Evolutionary conservation across 2,329 filamentous ascomycete species (phyloP).

Genomic region (Chalaropsis thielavioides): DNA sequence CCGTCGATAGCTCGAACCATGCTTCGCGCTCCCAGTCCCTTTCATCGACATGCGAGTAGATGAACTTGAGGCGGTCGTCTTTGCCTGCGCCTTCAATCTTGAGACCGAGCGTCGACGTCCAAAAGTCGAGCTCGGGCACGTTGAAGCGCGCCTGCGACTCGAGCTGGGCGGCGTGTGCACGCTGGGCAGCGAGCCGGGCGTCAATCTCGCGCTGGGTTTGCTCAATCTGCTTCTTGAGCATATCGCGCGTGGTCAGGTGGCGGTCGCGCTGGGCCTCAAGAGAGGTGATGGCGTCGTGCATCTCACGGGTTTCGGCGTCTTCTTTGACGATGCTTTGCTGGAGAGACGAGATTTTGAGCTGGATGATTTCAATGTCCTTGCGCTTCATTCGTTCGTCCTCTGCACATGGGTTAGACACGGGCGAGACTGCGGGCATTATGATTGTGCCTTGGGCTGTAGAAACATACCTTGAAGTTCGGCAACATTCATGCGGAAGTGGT

Average conservation of each 20-base stretch:
- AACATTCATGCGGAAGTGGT: conserved; percentile 81
- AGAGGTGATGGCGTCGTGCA: conserved; percentile 46
- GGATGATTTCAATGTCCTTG: conserved; percentile 70
- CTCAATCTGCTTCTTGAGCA: conserved; percentile 45
- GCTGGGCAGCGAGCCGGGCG: conserved; percentile 53
- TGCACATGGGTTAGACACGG: conserved; percentile 26
- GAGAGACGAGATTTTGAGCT: conserved; percentile 55
- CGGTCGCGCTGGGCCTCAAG: conserved; percentile 46
- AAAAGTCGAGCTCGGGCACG: conserved; percentile 85
- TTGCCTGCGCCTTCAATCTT: conserved; percentile 77
- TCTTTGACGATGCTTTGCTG: conserved; percentile 65
- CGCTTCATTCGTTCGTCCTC: conserved; percentile 87
- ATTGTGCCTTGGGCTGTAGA: background rate
- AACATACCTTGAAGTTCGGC: conserved; percentile 72
- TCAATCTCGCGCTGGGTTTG: conserved; percentile 58
- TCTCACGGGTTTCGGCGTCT: conserved; percentile 60
- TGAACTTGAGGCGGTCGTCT: conserved; percentile 76
- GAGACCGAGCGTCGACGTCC: conserved; percentile 81
- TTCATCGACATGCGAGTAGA: conserved; percentile 77
- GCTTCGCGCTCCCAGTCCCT: conserved; percentile 77
- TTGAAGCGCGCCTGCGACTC: conserved; percentile 80
- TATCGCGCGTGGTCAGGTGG: conserved; percentile 42
- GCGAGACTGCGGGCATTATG: too few relatives aligned
- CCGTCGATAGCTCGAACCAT: conserved; percentile 82
- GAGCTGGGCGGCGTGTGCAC: conserved; percentile 56